These are phyloP conservation scores for Nematocida major DNA, from an alignment of 371 early-diverging fungal genomes.

Conservation along the genomic window DNA sequence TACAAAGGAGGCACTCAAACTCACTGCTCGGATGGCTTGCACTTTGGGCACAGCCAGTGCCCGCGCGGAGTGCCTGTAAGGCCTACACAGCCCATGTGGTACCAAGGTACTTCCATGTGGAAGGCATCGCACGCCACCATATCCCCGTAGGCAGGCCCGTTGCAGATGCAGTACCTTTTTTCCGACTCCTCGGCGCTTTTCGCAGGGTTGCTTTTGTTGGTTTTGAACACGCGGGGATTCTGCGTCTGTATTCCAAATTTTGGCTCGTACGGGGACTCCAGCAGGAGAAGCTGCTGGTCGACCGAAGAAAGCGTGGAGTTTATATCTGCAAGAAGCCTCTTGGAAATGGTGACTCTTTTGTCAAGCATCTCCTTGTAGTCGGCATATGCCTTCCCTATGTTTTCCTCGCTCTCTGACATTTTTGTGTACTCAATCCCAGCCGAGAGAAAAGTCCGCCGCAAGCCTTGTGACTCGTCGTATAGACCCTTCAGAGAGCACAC, in stretches of 20 bases:
- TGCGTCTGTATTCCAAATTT: slow-evolving; percentile 53
- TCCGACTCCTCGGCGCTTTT: neutral
- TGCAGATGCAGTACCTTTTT: slow-evolving; percentile 62
- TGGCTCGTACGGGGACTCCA: slow-evolving; percentile 46
- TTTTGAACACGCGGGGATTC: slow-evolving; percentile 48
- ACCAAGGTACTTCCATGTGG: slow-evolving; percentile 80
- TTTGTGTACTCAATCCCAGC: slow-evolving; percentile 49
- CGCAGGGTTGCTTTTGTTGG: slow-evolving; percentile 28
- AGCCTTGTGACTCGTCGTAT: neutral
- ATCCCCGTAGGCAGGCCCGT: slow-evolving; percentile 55
- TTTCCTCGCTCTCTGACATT: slow-evolving; percentile 17
- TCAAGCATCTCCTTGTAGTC: slow-evolving; percentile 34
- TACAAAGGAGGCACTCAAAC: no score
- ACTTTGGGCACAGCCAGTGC: slow-evolving; percentile 80
- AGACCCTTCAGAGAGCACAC: slow-evolving; percentile 6
- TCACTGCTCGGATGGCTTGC: slow-evolving; percentile 56
- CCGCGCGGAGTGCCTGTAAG: slow-evolving; percentile 75
- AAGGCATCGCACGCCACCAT: slow-evolving; percentile 64
- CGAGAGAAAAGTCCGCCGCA: slow-evolving; percentile 7
- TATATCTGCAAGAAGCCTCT: neutral
- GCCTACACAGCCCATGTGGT: slow-evolving; percentile 81
- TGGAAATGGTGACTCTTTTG: slow-evolving; percentile 14
- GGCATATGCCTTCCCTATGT: neutral
- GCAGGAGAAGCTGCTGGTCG: slow-evolving; percentile 38
- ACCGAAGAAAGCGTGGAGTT: slow-evolving; percentile 14